Evolutionary conservation across 2,329 filamentous ascomycete genomes (phyloP).

Genomic region (Curvularia spicifera): DNA sequence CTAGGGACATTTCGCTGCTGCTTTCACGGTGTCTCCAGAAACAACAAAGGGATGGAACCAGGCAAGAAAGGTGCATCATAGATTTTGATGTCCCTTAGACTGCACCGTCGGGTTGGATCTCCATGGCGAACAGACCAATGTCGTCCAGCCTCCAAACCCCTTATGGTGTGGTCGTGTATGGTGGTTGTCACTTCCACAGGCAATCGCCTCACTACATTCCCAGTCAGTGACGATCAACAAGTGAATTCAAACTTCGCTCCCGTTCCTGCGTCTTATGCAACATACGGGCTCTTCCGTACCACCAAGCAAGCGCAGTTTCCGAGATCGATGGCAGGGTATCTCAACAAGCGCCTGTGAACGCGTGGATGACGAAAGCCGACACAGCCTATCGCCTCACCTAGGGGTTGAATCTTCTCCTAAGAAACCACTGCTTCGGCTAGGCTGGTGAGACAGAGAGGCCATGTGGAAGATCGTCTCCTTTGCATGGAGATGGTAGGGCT

Average conservation of each 20-base stretch:
- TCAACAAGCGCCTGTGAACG: not conserved
- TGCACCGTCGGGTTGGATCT: not conserved
- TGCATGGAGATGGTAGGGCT: not conserved
- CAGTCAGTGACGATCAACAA: not conserved
- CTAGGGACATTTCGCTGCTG: too few relatives aligned
- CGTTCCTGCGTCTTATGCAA: conserved; percentile 1
- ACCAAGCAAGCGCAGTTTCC: not conserved
- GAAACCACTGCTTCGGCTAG: too few relatives aligned
- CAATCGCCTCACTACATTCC: not conserved
- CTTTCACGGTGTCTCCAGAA: not conserved
- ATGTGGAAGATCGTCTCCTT: not conserved
- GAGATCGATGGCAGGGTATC: conserved; percentile 3
- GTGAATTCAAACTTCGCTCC: not conserved
- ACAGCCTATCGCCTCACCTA: not conserved
- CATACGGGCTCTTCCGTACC: not conserved
- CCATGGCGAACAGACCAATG: not conserved
- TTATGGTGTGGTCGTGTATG: not conserved
- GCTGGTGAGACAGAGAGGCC: not conserved
- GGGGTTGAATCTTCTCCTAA: not conserved
- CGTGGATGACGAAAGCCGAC: not conserved
- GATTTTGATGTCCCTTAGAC: not conserved
- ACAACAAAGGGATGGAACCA: not conserved
- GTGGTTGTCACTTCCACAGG: not conserved
- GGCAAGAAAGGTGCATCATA: not conserved
- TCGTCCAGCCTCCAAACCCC: not conserved